A percentile compares a stretch with the other conserved stretches of the same genome.
Conservation (phyloP, 2,329 filamentous ascomycete species). For the Fusarium pseudonygamai region DNA sequence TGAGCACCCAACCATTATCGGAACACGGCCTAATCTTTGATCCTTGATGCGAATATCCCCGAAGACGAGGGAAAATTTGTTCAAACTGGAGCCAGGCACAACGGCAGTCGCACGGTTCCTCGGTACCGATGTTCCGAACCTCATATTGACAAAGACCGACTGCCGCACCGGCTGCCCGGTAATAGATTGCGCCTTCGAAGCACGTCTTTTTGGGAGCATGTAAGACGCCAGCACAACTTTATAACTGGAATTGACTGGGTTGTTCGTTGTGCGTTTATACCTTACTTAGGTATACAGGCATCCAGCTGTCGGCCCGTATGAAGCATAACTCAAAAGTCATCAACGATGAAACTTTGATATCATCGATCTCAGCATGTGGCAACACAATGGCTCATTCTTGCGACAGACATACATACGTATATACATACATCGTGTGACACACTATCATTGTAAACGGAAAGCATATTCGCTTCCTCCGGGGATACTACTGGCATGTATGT, state of each 20-base stretch:
- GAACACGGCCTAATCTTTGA: slow-evolving; percentile 18
- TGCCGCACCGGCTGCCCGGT: slow-evolving; percentile 25
- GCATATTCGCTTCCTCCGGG: neutral
- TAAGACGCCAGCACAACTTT: neutral
- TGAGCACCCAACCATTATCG: neutral
- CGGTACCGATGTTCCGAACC: slow-evolving; percentile 32
- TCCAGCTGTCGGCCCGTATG: neutral
- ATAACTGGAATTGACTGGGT: neutral
- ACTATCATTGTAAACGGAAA: neutral
- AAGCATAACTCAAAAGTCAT: neutral
- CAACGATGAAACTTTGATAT: neutral
- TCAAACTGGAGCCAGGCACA: neutral
- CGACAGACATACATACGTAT: slow-evolving; percentile 12
- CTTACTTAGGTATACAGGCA: too few species aligned
- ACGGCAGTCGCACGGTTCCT: slow-evolving; percentile 36
- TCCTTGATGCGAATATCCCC: neutral
- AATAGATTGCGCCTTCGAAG: slow-evolving; percentile 1
- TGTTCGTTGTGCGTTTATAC: neutral
- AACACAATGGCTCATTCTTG: slow-evolving; percentile 26
- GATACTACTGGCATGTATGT: neutral
- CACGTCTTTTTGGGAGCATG: neutral
- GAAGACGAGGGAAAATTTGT: slow-evolving; percentile 10
- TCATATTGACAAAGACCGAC: slow-evolving; percentile 10
- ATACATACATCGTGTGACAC: neutral
- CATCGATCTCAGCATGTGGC: slow-evolving; percentile 15